Evolutionary conservation across 257 asterid species (phyloP).

Genomic region (Jaltomata sinuosa): DNA sequence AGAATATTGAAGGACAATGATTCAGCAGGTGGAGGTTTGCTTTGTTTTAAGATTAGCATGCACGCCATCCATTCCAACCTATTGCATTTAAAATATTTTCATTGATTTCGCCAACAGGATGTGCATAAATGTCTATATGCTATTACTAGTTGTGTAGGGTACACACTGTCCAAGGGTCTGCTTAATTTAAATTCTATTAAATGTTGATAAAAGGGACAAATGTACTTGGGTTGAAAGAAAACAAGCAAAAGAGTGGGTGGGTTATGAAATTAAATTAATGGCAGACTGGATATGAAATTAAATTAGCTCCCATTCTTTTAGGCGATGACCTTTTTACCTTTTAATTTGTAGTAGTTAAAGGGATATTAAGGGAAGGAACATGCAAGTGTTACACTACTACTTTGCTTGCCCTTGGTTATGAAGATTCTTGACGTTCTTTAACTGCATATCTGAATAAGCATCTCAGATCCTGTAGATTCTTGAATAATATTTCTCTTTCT

Average conservation of each 20-base stretch:
- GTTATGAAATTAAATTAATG: background rate
- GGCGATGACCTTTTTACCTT: background rate
- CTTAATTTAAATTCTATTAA: background rate
- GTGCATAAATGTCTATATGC: background rate
- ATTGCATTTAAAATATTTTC: background rate
- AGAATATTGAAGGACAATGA: slow-evolving; percentile 34
- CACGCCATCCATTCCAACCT: background rate
- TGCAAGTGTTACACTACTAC: background rate
- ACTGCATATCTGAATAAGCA: background rate
- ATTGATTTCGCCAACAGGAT: background rate
- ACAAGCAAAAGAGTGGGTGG: background rate
- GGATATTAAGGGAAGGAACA: background rate
- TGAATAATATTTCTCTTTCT: background rate
- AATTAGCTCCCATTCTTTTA: background rate
- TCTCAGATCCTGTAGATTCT: background rate
- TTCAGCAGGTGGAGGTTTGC: slow-evolving; percentile 43
- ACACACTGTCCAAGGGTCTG: background rate
- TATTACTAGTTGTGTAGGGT: background rate
- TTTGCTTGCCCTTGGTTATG: background rate
- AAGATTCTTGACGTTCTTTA: background rate
- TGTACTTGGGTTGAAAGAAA: background rate
- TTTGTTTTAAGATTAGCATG: background rate
- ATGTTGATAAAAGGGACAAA: background rate
- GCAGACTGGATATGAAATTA: background rate
- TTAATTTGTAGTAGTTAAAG: background rate